phyloP scores from a whole-genome alignment of 441 rosid genomes.

The Bocquillonia castaneifolia region DNA sequence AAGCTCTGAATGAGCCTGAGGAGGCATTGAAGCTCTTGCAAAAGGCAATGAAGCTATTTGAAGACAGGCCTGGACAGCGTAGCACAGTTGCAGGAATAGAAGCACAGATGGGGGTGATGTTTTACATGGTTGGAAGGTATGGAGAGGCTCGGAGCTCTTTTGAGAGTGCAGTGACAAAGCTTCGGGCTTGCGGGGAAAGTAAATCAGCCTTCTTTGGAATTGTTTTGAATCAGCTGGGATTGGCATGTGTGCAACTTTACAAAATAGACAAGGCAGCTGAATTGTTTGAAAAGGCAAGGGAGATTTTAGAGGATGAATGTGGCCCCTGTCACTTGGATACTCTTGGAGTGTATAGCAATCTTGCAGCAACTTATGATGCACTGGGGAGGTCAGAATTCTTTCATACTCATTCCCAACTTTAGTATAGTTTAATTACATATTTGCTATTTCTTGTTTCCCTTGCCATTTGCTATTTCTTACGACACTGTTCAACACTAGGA shows the following conservation, averaged over 20 bases:
- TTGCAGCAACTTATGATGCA: constrained; percentile 95
- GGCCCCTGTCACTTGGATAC: constrained; percentile 86
- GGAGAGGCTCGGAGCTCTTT: constrained; percentile 72
- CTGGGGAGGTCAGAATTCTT: constrained; percentile 65
- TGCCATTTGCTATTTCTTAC: constrained; percentile 7
- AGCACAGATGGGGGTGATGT: constrained; percentile 92
- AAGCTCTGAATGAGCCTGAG: constrained; percentile 81
- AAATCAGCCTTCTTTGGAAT: constrained; percentile 82
- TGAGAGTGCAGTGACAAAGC: constrained; percentile 63
- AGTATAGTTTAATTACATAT: not conserved
- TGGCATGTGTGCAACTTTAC: constrained; percentile 81
- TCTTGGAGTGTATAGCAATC: constrained; percentile 81
- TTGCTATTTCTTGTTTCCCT: not conserved
- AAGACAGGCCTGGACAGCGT: constrained; percentile 82
- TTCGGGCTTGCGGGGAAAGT: constrained; percentile 74
- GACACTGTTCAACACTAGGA: no score
- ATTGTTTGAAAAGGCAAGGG: constrained; percentile 82
- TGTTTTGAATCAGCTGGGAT: constrained; percentile 86
- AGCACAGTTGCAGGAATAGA: constrained; percentile 86
- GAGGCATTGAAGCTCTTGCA: constrained; percentile 82
- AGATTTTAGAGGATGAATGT: constrained; percentile 73
- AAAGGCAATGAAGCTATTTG: constrained; percentile 69
- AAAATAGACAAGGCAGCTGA: constrained; percentile 79
- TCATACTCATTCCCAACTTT: not conserved
- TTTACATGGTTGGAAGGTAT: constrained; percentile 68